Evolutionary conservation across 2,329 filamentous ascomycete genomes (phyloP).

Genomic region (Arthrobotrys entomopaga): DNA sequence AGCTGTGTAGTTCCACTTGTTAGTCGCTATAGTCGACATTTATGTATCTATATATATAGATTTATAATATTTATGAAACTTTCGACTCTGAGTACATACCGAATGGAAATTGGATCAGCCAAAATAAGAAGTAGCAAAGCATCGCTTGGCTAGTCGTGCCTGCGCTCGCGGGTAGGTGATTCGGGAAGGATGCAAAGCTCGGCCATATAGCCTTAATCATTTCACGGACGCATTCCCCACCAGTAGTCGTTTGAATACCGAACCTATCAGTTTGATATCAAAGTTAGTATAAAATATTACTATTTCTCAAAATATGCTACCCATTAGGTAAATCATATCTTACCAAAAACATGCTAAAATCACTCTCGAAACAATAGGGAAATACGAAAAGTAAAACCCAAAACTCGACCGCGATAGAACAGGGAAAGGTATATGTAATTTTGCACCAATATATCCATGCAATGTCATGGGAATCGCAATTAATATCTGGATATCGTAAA

Average conservation of each 20-base stretch:
- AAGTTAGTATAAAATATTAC: not conserved
- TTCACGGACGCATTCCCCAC: slow-evolving; percentile 66
- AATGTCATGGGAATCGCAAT: slow-evolving; percentile 63
- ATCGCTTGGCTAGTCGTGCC: slow-evolving; percentile 70
- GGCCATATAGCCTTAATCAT: slow-evolving; percentile 68
- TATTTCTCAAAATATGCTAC: not conserved
- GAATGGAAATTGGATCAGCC: slow-evolving; percentile 66
- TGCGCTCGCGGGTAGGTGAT: slow-evolving; percentile 66
- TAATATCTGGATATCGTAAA: slow-evolving; percentile 28
- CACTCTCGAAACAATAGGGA: slow-evolving; percentile 63
- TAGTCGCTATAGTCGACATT: slow-evolving; percentile 55
- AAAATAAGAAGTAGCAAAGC: slow-evolving; percentile 70
- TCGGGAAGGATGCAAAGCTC: slow-evolving; percentile 67
- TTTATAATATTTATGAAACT: too few species aligned
- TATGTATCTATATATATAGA: not conserved
- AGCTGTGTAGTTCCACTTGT: slow-evolving; percentile 63
- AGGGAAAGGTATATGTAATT: slow-evolving; percentile 66
- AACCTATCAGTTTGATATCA: slow-evolving; percentile 63
- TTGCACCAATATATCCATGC: slow-evolving; percentile 66
- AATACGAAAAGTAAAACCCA: slow-evolving; percentile 65
- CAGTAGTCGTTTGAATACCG: slow-evolving; percentile 74
- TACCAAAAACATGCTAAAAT: slow-evolving; percentile 66
- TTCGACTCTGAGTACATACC: slow-evolving; percentile 58
- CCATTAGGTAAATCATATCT: slow-evolving; percentile 45
- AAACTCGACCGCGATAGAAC: slow-evolving; percentile 65